Base-by-base conservation (phyloP, 2,329 filamentous ascomycete species). In the Spiromastix sp. region DNA sequence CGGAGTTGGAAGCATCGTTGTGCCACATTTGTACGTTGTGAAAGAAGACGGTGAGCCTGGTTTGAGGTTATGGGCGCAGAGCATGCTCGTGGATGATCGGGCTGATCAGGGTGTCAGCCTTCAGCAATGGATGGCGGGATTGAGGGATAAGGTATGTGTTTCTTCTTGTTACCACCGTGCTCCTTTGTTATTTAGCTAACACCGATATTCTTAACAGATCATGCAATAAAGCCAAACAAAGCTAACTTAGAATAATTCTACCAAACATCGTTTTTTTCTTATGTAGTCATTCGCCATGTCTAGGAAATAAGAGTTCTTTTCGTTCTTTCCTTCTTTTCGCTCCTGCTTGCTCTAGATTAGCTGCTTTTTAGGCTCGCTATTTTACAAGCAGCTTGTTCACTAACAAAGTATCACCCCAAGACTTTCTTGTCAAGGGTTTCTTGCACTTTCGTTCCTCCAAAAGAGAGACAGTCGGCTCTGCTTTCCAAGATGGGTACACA, bases 41-140 rank as follows among this genome's bases (percentile, higher is more conserved):
- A 79, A 87, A 50, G 89, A 96, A 60, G 91, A 96, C 53, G 91
- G 91, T 34, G 91, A 98, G 64, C 91, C 91, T 20, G 89, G 84
- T 51, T 67, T 98, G 57, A 87, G 93, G 63, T 68, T 96, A 44
- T 98, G 91, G 91, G 91, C 91, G 29, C 89, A 95, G 69, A 95
- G 91, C 28, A 69, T 96, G 60, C 67, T 98, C 50, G 81, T 98
- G 30, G 91, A 98, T 62, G 91, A 98, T 62, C 72, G 89, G 46
- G 85, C 89, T 37, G 91, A 98, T 57, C 86, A 95, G 64, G 81
- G 86, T 32, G 79, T 93, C 63, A 93, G 87, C 56, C 79, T 91
- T 53, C 80, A 81, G 50, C 89, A 96, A 64, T 98, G 86, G 80
- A 80, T 96, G 70, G 86, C 85, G 38, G 79, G 76, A 51, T 63